Percentiles rank a stretch among this genome's conserved stretches.
Evolutionary conservation across 306 rosid genomes (phyloP).

Genomic region (Rubus idaeus): DNA sequence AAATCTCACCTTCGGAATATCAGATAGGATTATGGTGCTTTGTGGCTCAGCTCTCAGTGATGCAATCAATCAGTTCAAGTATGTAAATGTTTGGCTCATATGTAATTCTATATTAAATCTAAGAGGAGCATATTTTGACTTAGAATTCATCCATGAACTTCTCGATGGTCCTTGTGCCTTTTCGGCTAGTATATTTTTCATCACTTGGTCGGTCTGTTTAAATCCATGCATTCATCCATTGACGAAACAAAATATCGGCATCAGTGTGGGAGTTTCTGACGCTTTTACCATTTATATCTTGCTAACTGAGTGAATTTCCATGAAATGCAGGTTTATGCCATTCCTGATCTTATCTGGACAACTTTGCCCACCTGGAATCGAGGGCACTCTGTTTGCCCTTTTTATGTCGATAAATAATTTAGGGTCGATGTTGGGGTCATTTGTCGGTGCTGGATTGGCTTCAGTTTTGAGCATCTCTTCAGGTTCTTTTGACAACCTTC

Average conservation of each 20-base stretch:
- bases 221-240: conserved; percentile 13
- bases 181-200: background rate
- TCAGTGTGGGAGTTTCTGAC: background rate
- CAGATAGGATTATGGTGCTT: conserved; percentile 67
- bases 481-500: conserved; percentile 79
- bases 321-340: conserved; percentile 81
- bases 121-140: background rate
- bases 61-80: conserved; percentile 82
- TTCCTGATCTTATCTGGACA: conserved; percentile 81
- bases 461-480: conserved; percentile 65
- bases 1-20: conserved; percentile 54
- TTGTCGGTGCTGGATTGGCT: conserved; percentile 74
- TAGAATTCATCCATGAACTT: background rate
- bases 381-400: conserved; percentile 87
- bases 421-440: conserved; percentile 67
- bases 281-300: background rate
- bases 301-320: background rate
- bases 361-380: conserved; percentile 90
- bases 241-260: background rate
- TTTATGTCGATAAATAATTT: conserved; percentile 88
- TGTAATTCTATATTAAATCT: background rate
- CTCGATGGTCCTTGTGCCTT: background rate
- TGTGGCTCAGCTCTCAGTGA: conserved; percentile 71
- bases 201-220: background rate
- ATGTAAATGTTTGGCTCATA: conserved; percentile 31